Evolutionary conservation across 805 yeast species (phyloP), one percentile per base, ranked within the genome.

Genomic region (Isabelozyma pseudorhagii): DNA sequence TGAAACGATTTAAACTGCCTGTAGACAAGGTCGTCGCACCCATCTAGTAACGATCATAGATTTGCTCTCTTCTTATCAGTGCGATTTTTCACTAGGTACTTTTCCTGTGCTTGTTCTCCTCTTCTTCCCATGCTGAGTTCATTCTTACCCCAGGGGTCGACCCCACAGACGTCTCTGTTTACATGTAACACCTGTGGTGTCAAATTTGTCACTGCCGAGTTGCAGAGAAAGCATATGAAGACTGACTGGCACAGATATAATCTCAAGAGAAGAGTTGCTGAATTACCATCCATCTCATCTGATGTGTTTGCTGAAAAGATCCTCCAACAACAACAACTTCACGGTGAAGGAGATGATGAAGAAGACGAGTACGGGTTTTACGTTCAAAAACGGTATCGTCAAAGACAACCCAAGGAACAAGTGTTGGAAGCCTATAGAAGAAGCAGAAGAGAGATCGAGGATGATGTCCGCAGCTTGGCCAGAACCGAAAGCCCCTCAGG

Each of bases 241-340:
- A 63, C 74, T 2, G 77, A 72, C 44, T 74, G 79, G 79, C 79
- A 74, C 54, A 58, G 79, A 38, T 74, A 74, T 55, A 74, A 74
- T 54, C 61, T 74, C 50, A 74, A 74, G 54, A 58, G 79, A 58
- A 60, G 76, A 54, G 78, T 74, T 27, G 77, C 78, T 14, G 79
- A 80, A 29, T 69, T 91, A 50, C 85, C 92, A 6, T 85, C 96
- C 1, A 81, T 91, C 29, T 70, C 84, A 15, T 81, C 89, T 2
- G 87, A 77, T 39, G 68, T 79, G 1, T 87, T 87, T 67, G 88
- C 87, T 17, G 87, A 85, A 55, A 87, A 89, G 63, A 86, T 87
- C 34, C 61, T 73, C 45, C 40, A 47, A 10, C 60, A 54, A 28
- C 66, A 60, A 49, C 28, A 46, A 9, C 38, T 46, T n/a, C 46